Conservation (phyloP, 768 basidiomycete species). For the Pholiota microspora region DNA sequence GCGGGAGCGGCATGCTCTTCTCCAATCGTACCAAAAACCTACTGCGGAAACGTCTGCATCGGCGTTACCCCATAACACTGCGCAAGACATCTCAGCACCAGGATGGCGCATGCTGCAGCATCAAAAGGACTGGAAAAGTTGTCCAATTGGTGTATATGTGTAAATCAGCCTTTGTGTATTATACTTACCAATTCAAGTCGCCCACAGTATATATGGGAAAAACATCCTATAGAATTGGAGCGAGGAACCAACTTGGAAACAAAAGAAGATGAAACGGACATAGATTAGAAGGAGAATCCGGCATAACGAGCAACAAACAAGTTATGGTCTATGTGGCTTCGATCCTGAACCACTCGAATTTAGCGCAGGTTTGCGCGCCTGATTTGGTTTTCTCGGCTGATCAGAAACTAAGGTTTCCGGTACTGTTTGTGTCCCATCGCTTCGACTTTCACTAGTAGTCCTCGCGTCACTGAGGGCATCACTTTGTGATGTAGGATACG, state of each 20-base stretch:
- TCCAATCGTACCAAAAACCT: conserved; percentile 10
- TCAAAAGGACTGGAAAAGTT: conserved; percentile 53
- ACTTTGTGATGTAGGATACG: conserved; percentile 14
- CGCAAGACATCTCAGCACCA: conserved; percentile 9
- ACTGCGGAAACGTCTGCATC: not conserved
- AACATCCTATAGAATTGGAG: too few species aligned
- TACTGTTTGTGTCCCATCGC: conserved; percentile 15
- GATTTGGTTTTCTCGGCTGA: conserved; percentile 22
- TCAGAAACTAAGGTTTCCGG: conserved; percentile 19
- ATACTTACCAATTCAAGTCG: too few species aligned
- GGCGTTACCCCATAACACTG: not conserved
- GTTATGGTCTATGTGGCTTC: too few species aligned
- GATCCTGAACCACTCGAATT: not conserved
- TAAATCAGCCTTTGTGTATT: conserved; percentile 3
- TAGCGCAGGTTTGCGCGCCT: conserved; percentile 18
- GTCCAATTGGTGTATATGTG: conserved; percentile 64
- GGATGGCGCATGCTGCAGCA: conserved; percentile 58
- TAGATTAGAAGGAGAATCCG: too few species aligned
- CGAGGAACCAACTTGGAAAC: not conserved
- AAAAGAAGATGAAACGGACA: too few species aligned
- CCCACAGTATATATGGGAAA: too few species aligned
- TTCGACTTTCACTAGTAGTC: conserved; percentile 18
- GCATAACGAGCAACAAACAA: too few species aligned
- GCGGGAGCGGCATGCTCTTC: conserved; percentile 45
- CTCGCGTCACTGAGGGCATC: conserved; percentile 17